Evolutionary conservation across 495 filamentous ascomycete species (phyloP).

Genomic region (Chlorociboria aeruginascens): DNA sequence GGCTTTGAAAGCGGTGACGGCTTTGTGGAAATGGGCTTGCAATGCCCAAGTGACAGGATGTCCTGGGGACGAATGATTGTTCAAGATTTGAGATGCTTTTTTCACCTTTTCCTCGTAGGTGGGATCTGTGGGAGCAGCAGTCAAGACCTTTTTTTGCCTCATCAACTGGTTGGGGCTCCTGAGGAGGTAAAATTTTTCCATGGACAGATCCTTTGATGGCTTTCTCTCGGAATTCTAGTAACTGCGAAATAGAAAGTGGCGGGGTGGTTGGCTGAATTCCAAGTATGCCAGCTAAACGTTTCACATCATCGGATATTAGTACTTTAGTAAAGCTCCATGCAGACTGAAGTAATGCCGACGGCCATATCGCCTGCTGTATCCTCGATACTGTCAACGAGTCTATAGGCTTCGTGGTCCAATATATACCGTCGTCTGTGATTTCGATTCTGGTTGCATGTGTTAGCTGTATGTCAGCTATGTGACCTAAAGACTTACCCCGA

Average conservation of each 20-base stretch:
- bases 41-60: not conserved
- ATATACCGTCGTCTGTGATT: conserved; percentile 38
- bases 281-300: conserved; percentile 14
- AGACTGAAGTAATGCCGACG: conserved; percentile 26
- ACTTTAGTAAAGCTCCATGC: conserved; percentile 24
- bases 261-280: conserved; percentile 7
- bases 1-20: conserved; percentile 41
- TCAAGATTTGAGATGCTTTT: too few relatives aligned
- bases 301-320: conserved; percentile 16
- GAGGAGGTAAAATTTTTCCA: conserved; percentile 4
- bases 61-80: not conserved
- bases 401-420: conserved; percentile 37
- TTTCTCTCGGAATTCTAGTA: conserved; percentile 3
- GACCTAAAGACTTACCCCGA: conserved; percentile 35
- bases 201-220: not conserved
- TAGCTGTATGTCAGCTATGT: not conserved
- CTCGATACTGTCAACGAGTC: conserved; percentile 25
- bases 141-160: not conserved
- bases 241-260: conserved; percentile 8
- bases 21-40: conserved; percentile 4
- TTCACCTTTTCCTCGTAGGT: too few relatives aligned
- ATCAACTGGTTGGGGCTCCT: not conserved
- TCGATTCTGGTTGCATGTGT: conserved; percentile 30
- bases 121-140: conserved; percentile 12
- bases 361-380: conserved; percentile 28